Evolutionary conservation across 2,329 filamentous ascomycete genomes (phyloP), one percentile per base, ranked within the genome.

Genomic region (Cladophialophora chaetospira): DNA sequence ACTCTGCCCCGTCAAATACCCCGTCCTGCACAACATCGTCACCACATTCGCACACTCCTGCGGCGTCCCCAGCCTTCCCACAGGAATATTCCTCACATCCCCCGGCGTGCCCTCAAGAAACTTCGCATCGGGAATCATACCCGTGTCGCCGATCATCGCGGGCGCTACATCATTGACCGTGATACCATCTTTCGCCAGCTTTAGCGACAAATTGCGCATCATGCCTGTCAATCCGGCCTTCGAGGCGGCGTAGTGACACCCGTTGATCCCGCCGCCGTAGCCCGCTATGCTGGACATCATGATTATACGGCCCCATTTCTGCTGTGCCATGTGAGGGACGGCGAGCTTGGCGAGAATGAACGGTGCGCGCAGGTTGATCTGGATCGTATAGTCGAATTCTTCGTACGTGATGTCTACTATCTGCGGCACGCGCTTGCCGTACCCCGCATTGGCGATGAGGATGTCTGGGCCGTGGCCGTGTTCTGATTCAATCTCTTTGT

Each of bases 81-180:
- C 75, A 0, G 84, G 84, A 40, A 86, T 86, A 25, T 80, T 80
- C 61, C 75, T 79, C 21, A 83, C 81, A 62, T 85, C 80, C 0
- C 83, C 83, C 0, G 83, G 78, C 49, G 81, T 81, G 17, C 79
- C 78, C 63, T 72, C 71, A 13, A 79, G 71, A 11, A 67, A 68
- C 60, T 81, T 77, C 36, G 79, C 79, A 58, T 82, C 77, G 1
- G 82, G 81, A 38, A 87, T 83, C 82, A 87, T 82, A 1, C 82
- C 82, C 2, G 82, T 85, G 19, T 82, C 79, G 3, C 83, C 84
- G 61, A 88, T 87, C 83, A 88, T 87, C 2, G 84, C 85, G 0
- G 85, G 85, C 2, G 83, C 82, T n/a, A 88, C 82, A 61, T 87
- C 84, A 57, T 88, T 87, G 55, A 87, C 82, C 11, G 83, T 85